A percentile compares a stretch with the other conserved stretches of the same genome.
These are phyloP conservation scores for Fusarium denticulatum DNA, from an alignment of 2,329 filamentous ascomycete genomes.

Conservation along the genomic window DNA sequence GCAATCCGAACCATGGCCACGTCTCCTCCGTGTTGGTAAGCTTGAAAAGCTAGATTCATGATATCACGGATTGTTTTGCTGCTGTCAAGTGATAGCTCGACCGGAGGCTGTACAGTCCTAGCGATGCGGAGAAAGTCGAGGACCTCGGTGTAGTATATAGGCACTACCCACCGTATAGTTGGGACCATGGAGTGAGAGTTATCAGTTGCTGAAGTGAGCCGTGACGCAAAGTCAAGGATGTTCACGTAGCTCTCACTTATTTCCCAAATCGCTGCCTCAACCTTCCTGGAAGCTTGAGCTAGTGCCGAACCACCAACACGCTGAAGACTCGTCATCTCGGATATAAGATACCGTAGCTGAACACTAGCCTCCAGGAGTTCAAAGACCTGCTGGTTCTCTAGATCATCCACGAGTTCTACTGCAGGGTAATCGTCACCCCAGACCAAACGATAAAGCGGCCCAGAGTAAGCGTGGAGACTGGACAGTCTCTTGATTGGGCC, in stretches of 20 bases:
- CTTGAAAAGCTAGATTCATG: neutral
- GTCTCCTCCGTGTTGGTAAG: neutral
- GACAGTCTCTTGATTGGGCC: neutral
- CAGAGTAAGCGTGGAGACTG: neutral
- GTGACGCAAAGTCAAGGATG: neutral
- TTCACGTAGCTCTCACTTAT: neutral
- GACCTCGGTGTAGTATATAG: neutral
- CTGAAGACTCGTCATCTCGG: neutral
- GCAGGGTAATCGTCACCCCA: neutral
- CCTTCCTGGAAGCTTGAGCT: neutral
- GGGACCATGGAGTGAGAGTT: neutral
- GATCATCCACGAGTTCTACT: neutral
- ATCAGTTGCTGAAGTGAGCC: neutral
- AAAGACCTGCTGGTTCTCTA: neutral
- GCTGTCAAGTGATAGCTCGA: fast-evolving
- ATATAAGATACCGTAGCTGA: neutral
- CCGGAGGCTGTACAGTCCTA: fast-evolving
- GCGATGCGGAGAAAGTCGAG: neutral
- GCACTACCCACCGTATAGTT: neutral
- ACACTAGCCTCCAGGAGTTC: neutral
- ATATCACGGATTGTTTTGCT: neutral
- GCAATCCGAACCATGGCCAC: neutral
- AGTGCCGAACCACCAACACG: neutral
- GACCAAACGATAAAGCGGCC: neutral
- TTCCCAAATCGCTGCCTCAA: neutral